phyloP scores from a whole-genome alignment of 148 eudicot species.

The Linanthus parryae region DNA sequence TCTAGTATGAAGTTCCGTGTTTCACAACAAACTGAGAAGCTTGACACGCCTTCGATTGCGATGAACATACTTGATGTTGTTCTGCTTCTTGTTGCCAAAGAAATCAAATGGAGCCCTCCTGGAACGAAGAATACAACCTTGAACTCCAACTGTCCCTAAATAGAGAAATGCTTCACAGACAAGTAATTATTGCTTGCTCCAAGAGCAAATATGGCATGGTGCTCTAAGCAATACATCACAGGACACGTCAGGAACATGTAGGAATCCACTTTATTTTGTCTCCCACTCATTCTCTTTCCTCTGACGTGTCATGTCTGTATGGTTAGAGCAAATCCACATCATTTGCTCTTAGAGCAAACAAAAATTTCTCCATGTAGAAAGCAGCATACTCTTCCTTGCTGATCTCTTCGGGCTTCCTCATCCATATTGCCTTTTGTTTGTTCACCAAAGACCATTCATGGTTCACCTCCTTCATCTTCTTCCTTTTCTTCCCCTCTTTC shows the following conservation, averaged over 20 bases:
- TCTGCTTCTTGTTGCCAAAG: constrained; percentile 1
- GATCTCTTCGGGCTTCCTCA: constrained; percentile 7
- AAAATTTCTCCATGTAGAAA: too few relatives aligned
- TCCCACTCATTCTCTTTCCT: neutral
- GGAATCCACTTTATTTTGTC: too few relatives aligned
- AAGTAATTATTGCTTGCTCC: too few relatives aligned
- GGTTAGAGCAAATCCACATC: too few relatives aligned
- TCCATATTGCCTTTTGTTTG: constrained; percentile 1
- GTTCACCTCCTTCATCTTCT: constrained; percentile 6
- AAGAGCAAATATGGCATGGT: too few relatives aligned
- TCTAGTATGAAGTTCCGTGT: constrained; percentile 36
- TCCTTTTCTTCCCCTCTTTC: constrained; percentile 10
- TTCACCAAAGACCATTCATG: constrained; percentile 5
- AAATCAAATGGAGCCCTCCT: constrained; percentile 4
- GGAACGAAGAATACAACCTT: constrained; percentile 3
- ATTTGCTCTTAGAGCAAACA: too few relatives aligned
- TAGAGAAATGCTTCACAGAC: constrained; percentile 3
- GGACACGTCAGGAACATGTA: too few relatives aligned
- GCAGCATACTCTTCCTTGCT: constrained; percentile 2
- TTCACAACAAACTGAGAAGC: constrained; percentile 29
- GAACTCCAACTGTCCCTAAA: constrained; percentile 1
- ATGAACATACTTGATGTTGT: constrained; percentile 34
- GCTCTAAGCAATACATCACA: too few relatives aligned
- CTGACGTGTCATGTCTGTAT: too few relatives aligned
- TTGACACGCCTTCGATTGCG: constrained; percentile 33